Evolutionary conservation across 177 flowering plant species (phyloP).

Genomic region (Vitis hybrid): DNA sequence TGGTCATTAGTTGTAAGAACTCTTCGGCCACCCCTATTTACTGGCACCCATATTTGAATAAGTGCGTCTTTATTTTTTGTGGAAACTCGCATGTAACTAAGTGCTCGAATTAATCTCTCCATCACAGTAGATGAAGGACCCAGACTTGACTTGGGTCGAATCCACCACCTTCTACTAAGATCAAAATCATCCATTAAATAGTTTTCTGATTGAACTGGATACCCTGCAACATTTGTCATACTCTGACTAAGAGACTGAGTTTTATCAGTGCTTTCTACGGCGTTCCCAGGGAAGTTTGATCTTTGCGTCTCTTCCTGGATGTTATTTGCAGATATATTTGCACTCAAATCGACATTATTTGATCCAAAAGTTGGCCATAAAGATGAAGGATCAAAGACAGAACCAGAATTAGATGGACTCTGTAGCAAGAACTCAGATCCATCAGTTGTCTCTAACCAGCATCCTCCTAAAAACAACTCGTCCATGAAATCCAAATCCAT

Average conservation of each 20-base stretch:
- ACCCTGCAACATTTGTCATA: slow-evolving; percentile 11
- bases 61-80: slow-evolving; percentile 47
- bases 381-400: slow-evolving; percentile 36
- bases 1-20: slow-evolving; percentile 56
- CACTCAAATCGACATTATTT: slow-evolving; percentile 14
- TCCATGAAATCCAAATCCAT: slow-evolving; percentile 62
- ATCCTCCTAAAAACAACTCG: slow-evolving; percentile 59
- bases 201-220: slow-evolving; percentile 16
- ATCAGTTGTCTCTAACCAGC: slow-evolving; percentile 67
- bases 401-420: slow-evolving; percentile 31
- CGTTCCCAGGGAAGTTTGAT: slow-evolving; percentile 13
- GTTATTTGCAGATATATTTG: slow-evolving; percentile 15
- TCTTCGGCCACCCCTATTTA: slow-evolving; percentile 39
- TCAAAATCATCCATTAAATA: slow-evolving; percentile 32
- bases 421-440: slow-evolving; percentile 55
- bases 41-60: slow-evolving; percentile 75
- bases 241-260: slow-evolving; percentile 14
- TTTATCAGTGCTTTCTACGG: slow-evolving; percentile 5
- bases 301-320: slow-evolving; percentile 27
- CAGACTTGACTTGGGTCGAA: slow-evolving; percentile 33
- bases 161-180: slow-evolving; percentile 43
- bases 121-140: slow-evolving; percentile 45
- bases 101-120: slow-evolving; percentile 55
- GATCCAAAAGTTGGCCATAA: slow-evolving; percentile 27
- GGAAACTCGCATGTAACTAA: slow-evolving; percentile 40